Evolutionary conservation across 2,329 filamentous ascomycete species (phyloP).

Genomic region (Colletotrichum lini): DNA sequence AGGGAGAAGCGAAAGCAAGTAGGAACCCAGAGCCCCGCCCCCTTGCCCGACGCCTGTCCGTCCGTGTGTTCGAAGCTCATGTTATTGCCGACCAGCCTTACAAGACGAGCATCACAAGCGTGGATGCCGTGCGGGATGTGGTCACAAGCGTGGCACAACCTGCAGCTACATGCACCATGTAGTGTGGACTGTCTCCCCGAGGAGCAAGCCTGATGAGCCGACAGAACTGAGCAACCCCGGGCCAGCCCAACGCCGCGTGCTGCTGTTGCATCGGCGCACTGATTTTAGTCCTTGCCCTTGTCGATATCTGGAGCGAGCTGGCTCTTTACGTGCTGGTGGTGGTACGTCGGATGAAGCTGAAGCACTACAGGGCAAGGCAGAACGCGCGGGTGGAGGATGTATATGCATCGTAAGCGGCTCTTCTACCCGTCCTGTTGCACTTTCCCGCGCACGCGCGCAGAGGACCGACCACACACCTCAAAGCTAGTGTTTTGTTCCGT

Average conservation of each 20-base stretch:
- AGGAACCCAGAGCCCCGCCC: constrained; percentile 5
- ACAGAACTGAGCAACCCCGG: neutral
- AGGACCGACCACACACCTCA: constrained; percentile 13
- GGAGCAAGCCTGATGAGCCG: neutral
- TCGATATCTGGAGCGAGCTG: constrained; percentile 18
- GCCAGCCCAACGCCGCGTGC: constrained; percentile 15
- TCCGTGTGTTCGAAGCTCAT: constrained; percentile 10
- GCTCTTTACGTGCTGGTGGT: constrained; percentile 3
- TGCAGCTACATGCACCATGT: neutral
- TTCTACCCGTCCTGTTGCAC: constrained; percentile 26
- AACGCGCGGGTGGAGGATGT: constrained; percentile 9
- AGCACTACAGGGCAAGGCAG: constrained; percentile 15
- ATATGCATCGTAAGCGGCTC: constrained; percentile 9
- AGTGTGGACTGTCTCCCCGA: constrained; percentile 2
- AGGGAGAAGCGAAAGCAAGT: constrained; percentile 32
- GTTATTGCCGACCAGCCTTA: constrained; percentile 20
- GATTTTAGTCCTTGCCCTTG: neutral
- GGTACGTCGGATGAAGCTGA: constrained; percentile 38
- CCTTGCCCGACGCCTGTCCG: constrained; percentile 27
- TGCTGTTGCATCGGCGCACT: constrained; percentile 21
- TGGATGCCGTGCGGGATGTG: neutral
- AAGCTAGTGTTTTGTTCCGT: constrained; percentile 35
- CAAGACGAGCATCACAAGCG: neutral
- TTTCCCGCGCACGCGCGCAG: constrained; percentile 25
- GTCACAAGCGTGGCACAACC: neutral